phyloP scores from a whole-genome alignment of 176 grass and related monocot genomes.

The Zoysia pacifica region DNA sequence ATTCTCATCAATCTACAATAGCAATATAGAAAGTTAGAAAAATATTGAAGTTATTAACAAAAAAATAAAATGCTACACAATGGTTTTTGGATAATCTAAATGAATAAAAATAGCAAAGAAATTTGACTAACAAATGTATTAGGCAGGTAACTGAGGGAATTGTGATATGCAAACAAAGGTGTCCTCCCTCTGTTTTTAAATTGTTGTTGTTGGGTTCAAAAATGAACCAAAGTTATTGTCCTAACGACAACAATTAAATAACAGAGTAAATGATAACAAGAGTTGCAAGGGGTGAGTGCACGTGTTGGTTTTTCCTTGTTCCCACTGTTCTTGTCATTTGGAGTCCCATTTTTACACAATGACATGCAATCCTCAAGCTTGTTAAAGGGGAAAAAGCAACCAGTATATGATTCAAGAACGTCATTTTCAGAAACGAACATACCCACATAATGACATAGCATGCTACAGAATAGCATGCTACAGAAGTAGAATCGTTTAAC shows the following conservation, averaged over 20 bases:
- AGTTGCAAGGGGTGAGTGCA: not conserved
- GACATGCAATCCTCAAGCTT: not conserved
- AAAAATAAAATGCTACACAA: conserved; percentile 27
- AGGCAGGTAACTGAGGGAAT: not conserved
- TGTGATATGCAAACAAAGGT: not conserved
- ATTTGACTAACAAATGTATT: conserved; percentile 2
- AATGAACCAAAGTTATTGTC: too few species aligned
- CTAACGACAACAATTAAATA: too few species aligned
- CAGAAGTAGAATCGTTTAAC: not conserved
- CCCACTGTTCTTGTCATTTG: not conserved
- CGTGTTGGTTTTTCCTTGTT: not conserved
- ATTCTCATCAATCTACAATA: conserved; percentile 92
- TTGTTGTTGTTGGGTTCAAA: too few species aligned
- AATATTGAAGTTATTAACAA: not conserved
- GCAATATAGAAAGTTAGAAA: not conserved
- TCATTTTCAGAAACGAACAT: not conserved
- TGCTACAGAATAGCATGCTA: not conserved
- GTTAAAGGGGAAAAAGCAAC: not conserved
- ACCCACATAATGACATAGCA: not conserved
- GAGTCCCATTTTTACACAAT: not conserved
- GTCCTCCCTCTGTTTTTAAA: too few species aligned
- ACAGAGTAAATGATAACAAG: too few species aligned
- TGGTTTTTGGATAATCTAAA: not conserved
- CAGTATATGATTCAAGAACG: not conserved
- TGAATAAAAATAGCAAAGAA: not conserved